Percentiles rank a stretch among this genome's conserved stretches.
Evolutionary conservation across 129 eudicot species (phyloP).

Genomic region (Logfia minima): DNA sequence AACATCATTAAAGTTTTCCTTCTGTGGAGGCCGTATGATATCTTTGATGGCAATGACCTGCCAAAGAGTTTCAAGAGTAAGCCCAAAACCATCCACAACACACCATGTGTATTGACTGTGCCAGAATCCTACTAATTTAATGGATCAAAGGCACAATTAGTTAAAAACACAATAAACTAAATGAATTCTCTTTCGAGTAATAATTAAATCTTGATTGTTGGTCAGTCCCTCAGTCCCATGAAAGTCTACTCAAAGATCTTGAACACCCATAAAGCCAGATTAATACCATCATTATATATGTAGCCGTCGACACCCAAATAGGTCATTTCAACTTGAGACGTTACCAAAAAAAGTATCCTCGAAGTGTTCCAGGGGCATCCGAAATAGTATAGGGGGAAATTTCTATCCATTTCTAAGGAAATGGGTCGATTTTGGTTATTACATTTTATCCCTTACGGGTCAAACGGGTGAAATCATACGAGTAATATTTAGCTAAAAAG

Average conservation of each 20-base stretch:
- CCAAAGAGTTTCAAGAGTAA: background rate
- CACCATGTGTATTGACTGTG: background rate
- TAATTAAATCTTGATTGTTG: constrained; percentile 15
- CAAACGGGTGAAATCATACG: background rate
- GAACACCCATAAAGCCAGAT: background rate
- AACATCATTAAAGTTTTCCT: constrained; percentile 84
- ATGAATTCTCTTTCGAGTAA: background rate
- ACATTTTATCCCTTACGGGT: background rate
- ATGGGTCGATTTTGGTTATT: background rate
- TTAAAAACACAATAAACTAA: background rate
- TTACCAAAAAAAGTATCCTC: background rate
- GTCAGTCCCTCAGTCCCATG: background rate
- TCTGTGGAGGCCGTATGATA: constrained; percentile 82
- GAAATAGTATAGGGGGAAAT: background rate
- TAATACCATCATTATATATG: too few species aligned
- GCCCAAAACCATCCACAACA: constrained; percentile 15
- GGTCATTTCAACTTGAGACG: constrained; percentile 1
- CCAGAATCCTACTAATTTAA: background rate
- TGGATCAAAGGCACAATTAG: background rate
- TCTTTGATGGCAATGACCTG: constrained; percentile 91
- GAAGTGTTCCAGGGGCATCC: background rate
- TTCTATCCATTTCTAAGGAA: background rate
- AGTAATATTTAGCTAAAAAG: background rate
- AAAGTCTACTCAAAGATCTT: constrained; percentile 14
- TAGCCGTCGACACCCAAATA: background rate